Evolutionary conservation across 331 rosid species (phyloP), one percentile per base, ranked within the genome.

Genomic region (Phaseolus coccineus): DNA sequence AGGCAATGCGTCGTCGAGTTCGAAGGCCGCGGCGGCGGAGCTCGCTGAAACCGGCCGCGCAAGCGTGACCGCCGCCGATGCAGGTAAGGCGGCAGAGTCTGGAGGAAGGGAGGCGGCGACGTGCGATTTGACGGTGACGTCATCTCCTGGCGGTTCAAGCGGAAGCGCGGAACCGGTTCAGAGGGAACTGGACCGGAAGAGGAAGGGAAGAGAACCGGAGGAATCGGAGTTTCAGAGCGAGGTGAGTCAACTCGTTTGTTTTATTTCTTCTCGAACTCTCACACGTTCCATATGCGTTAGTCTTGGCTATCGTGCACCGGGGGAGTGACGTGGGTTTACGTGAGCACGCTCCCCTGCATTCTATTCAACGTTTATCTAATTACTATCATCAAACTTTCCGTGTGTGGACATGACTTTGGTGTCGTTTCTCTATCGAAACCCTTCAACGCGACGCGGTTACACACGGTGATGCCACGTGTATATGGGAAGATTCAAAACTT

Each of bases 211-310:
- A 27, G 93, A 84, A 76, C 46, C 52, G 6, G 93, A 88, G 8
- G 93, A 90, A 19, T 73, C 81, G 0, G 92, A 88, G 65, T 82
- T 78, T 81, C 93, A 74, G 15, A 88, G 90, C 78, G 92, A 88
- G 93, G 98, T 93, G 25, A 14, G 42, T 25, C 12, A 19, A 52
- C 44, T 65, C 66, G 13, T 22, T 13, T 14, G 24, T 9, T 39
- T 64, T 64, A 16, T 15, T 33, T 7, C 47, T 8, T 40, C 47
- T 42, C 13, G 47, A 42, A 42, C 47, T 42, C 47, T 63, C 16
- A 7, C 39, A 13, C 57, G 44, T 61, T 83, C 53, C 74, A 37
- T 15, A 31, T 69, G 80, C 56, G 71, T 7, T 46, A 73, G 58
- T 12, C 55, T 69, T 19, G 63, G 83, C 74, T 74, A 82, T 56